Evolutionary conservation across 352 stramenopile species (phyloP).

Genomic region (Globisporangium paddicum): DNA sequence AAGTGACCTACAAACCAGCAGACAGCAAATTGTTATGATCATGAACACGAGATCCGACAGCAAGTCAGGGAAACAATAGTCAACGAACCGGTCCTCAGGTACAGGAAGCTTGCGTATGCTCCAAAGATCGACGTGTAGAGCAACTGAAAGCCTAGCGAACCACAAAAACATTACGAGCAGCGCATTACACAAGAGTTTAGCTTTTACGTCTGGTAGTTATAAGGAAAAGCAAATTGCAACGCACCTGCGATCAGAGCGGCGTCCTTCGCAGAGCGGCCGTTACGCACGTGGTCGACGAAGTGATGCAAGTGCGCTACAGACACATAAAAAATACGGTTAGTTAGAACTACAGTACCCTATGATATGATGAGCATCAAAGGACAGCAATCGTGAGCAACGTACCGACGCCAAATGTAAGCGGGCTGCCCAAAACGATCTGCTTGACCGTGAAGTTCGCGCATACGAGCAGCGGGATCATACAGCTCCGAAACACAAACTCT

Average conservation of each 20-base stretch:
- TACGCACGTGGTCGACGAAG: slow-evolving; percentile 80
- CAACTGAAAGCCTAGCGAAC: slow-evolving; percentile 86
- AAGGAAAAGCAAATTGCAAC: background rate
- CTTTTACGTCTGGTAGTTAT: background rate
- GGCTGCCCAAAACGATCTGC: slow-evolving; percentile 84
- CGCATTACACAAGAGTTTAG: background rate
- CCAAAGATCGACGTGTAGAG: slow-evolving; percentile 96
- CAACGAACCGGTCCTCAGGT: slow-evolving; percentile 78
- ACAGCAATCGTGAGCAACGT: slow-evolving; percentile 20
- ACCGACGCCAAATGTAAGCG: slow-evolving; percentile 94
- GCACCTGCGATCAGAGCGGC: slow-evolving; percentile 74
- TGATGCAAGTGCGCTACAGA: slow-evolving; percentile 76
- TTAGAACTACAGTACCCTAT: background rate
- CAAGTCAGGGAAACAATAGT: background rate
- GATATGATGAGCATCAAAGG: background rate
- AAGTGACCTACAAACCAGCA: slow-evolving; percentile 62
- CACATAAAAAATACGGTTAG: slow-evolving; percentile 9
- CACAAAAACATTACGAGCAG: background rate
- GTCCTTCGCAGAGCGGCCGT: slow-evolving; percentile 60
- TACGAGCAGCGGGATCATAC: slow-evolving; percentile 90
- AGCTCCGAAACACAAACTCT: slow-evolving; percentile 95
- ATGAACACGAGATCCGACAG: background rate
- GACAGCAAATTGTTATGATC: background rate
- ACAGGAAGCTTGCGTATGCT: slow-evolving; percentile 92
- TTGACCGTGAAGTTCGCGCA: slow-evolving; percentile 70